phyloP scores from a whole-genome alignment of 2,329 filamentous ascomycete species.

The Bipolaris bicolor region DNA sequence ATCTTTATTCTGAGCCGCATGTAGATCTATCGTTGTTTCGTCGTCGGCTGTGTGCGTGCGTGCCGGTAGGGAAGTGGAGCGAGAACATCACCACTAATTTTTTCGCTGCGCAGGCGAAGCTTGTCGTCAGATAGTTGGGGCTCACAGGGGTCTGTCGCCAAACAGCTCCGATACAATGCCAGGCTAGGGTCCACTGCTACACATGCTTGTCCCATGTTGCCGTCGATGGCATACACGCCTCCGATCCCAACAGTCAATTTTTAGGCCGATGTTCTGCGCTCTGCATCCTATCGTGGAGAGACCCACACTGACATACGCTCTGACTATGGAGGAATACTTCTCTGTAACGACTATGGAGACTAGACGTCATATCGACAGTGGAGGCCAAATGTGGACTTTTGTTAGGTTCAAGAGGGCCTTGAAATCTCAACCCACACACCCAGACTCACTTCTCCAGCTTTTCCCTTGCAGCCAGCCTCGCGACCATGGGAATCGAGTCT shows the following conservation, averaged over 20 bases:
- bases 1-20: conserved; percentile 14
- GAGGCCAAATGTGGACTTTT: conserved; percentile 8
- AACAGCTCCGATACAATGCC: conserved; percentile 6
- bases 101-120: conserved; percentile 13
- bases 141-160: conserved; percentile 8
- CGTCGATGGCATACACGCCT: conserved; percentile 13
- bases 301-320: conserved; percentile 4
- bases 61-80: conserved; percentile 8
- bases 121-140: conserved; percentile 17
- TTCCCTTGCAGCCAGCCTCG: conserved; percentile 1
- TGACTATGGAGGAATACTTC: conserved; percentile 9
- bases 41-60: conserved; percentile 3
- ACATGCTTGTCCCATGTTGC: conserved; percentile 1
- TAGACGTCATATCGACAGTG: conserved; percentile 13
- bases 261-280: conserved; percentile 6
- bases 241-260: conserved; percentile 13
- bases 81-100: conserved; percentile 3
- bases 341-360: background rate
- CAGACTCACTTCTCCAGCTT: conserved; percentile 15
- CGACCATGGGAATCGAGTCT: conserved; percentile 17
- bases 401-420: conserved; percentile 16
- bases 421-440: conserved; percentile 6
- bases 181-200: conserved; percentile 14
- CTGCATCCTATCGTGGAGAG: conserved; percentile 1
- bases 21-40: conserved; percentile 12